phyloP scores from a whole-genome alignment of 805 yeast species.

The Ogataea paraovalis region DNA sequence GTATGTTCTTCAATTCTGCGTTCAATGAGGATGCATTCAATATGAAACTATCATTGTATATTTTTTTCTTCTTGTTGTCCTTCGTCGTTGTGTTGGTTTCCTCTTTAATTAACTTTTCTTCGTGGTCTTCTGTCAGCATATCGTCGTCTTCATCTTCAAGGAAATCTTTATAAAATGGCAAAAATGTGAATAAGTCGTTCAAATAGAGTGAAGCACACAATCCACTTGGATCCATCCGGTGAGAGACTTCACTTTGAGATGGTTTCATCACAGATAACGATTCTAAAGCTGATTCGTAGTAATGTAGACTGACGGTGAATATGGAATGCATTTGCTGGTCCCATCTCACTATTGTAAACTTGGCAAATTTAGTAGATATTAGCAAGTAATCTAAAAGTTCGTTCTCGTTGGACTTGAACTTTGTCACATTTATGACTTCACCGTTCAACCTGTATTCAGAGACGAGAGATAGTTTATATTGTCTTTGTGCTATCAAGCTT shows the following conservation, averaged over 20 bases:
- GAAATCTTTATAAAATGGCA: slow-evolving; percentile 54
- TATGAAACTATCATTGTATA: slow-evolving; percentile 54
- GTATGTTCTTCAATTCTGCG: slow-evolving; percentile 52
- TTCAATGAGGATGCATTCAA: slow-evolving; percentile 56
- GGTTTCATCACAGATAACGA: slow-evolving; percentile 42
- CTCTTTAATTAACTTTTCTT: slow-evolving; percentile 1
- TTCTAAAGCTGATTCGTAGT: slow-evolving; percentile 68
- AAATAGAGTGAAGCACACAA: slow-evolving; percentile 55
- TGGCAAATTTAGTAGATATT: slow-evolving; percentile 69
- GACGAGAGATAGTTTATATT: slow-evolving; percentile 37
- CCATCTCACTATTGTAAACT: slow-evolving; percentile 74
- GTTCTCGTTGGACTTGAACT: slow-evolving; percentile 47
- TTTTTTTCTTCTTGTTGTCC: slow-evolving; percentile 10
- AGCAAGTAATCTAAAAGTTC: slow-evolving; percentile 52
- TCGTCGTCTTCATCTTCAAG: slow-evolving; percentile 39
- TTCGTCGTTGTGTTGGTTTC: slow-evolving; percentile 10
- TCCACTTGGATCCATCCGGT: slow-evolving; percentile 60
- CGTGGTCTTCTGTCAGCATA: slow-evolving; percentile 13
- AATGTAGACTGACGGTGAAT: slow-evolving; percentile 78
- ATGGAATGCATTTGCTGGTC: slow-evolving; percentile 49
- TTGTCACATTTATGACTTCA: slow-evolving; percentile 51
- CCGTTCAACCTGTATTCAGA: slow-evolving; percentile 76
- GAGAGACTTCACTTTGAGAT: slow-evolving; percentile 35
- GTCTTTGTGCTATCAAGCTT: slow-evolving; percentile 12
- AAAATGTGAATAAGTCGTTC: slow-evolving; percentile 64